A percentile compares a stretch with the other conserved stretches of the same genome.
Conservation (phyloP, 306 rosid species). For the Cicer judaicum region DNA sequence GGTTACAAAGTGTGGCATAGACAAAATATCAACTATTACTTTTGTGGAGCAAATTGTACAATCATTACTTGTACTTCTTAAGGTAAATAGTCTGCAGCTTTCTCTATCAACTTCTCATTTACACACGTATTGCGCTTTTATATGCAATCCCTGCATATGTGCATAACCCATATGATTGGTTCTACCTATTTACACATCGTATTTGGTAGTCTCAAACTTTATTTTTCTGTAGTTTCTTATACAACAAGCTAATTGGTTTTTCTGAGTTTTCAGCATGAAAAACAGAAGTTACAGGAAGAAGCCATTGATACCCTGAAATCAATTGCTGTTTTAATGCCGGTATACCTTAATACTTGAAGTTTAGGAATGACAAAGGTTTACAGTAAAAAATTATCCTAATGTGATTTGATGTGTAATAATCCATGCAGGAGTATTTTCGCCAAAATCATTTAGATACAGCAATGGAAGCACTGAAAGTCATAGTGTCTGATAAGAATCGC, state of each 20-base stretch:
- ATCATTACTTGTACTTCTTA: slow-evolving; percentile 24
- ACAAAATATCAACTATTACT: background rate
- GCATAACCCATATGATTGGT: background rate
- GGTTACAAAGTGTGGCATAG: slow-evolving; percentile 20
- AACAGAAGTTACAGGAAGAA: slow-evolving; percentile 5
- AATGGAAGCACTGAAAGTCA: slow-evolving; percentile 28
- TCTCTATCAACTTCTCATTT: slow-evolving; percentile 18
- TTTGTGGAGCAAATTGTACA: background rate
- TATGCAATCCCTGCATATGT: slow-evolving; percentile 3
- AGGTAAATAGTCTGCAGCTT: slow-evolving; percentile 36
- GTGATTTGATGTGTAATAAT: background rate
- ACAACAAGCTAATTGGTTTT: slow-evolving; percentile 12
- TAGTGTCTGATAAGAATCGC: background rate
- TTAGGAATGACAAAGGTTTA: background rate
- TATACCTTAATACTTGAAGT: slow-evolving; percentile 28
- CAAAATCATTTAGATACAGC: slow-evolving; percentile 4
- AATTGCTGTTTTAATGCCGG: slow-evolving; percentile 28
- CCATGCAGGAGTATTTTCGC: slow-evolving; percentile 34
- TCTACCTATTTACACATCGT: background rate
- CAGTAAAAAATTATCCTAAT: background rate
- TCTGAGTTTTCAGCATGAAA: slow-evolving; percentile 39
- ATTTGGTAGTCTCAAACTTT: background rate
- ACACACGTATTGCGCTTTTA: background rate
- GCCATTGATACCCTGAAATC: slow-evolving; percentile 35
- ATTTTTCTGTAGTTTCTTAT: slow-evolving; percentile 12